These are phyloP conservation scores for Extremus antarcticus DNA, from an alignment of 495 filamentous ascomycete species.

Conservation along the genomic window DNA sequence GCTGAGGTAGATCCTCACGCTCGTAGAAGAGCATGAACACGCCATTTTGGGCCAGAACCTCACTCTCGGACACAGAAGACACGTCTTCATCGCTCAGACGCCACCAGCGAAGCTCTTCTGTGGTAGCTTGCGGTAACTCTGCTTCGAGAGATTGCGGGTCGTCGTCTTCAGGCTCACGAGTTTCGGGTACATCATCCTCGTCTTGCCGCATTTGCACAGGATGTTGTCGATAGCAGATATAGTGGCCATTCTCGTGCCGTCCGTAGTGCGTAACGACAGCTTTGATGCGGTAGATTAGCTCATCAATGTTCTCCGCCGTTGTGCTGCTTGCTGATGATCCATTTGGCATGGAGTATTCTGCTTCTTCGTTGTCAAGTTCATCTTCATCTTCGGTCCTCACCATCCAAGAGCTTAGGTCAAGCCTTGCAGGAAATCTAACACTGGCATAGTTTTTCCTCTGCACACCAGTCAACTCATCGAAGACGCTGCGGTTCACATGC, in stretches of 20 bases:
- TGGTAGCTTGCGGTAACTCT: background rate
- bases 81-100: slow-evolving; percentile 79
- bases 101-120: slow-evolving; percentile 50
- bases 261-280: slow-evolving; percentile 85
- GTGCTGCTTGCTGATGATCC: background rate
- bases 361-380: background rate
- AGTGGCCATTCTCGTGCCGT: slow-evolving; percentile 89
- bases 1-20: slow-evolving; percentile 5
- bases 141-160: background rate
- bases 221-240: slow-evolving; percentile 76
- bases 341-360: background rate
- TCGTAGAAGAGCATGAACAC: slow-evolving; percentile 99
- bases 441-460: slow-evolving; percentile 72
- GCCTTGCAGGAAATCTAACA: slow-evolving; percentile 58
- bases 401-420: slow-evolving; percentile 74
- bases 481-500: slow-evolving; percentile 85
- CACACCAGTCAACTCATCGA: slow-evolving; percentile 67
- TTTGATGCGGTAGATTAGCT: slow-evolving; percentile 54
- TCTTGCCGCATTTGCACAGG: slow-evolving; percentile 20
- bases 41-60: slow-evolving; percentile 65
- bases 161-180: background rate
- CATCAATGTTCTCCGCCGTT: background rate
- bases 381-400: slow-evolving; percentile 26
- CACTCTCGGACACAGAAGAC: slow-evolving; percentile 55
- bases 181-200: background rate